phyloP scores from a whole-genome alignment of 108 stramenopile genomes.

The Cylindrotheca fusiformis region DNA sequence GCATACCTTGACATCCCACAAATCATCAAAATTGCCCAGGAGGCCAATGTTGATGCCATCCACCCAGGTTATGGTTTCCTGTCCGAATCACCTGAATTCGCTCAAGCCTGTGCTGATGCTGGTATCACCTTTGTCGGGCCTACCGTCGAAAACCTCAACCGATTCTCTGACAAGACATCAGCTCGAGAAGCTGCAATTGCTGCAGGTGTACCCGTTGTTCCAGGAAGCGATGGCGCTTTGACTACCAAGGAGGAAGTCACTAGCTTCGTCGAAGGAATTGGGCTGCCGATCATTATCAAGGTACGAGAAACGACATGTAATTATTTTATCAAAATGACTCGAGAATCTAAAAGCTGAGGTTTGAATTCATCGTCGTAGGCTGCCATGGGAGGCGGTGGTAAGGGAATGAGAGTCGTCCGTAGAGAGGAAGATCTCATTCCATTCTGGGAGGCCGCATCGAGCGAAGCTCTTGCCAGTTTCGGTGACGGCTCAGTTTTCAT shows the following conservation, averaged over 20 bases:
- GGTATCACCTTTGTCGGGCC: slow-evolving; percentile 90
- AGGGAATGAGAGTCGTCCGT: slow-evolving; percentile 90
- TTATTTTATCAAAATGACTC: too few species aligned
- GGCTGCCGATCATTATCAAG: slow-evolving; percentile 93
- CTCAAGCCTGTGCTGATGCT: slow-evolving; percentile 62
- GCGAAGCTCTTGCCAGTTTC: slow-evolving; percentile 76
- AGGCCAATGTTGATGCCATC: slow-evolving; percentile 83
- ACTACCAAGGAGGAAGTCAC: slow-evolving; percentile 38
- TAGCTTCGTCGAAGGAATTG: slow-evolving; percentile 61
- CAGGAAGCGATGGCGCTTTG: slow-evolving; percentile 70
- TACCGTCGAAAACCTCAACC: slow-evolving; percentile 70
- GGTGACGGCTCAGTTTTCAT: slow-evolving; percentile 84
- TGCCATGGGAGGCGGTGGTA: slow-evolving; percentile 89
- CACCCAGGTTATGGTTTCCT: slow-evolving; percentile 89
- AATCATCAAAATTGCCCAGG: slow-evolving; percentile 76
- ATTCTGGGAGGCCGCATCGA: slow-evolving; percentile 59
- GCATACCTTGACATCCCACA: slow-evolving; percentile 70
- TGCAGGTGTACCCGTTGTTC: slow-evolving; percentile 83
- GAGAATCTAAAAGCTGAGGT: too few species aligned
- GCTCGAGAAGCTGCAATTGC: slow-evolving; percentile 79
- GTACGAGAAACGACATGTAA: too few species aligned
- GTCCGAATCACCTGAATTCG: slow-evolving; percentile 76
- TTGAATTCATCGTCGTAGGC: too few species aligned
- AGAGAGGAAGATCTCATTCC: slow-evolving; percentile 57
- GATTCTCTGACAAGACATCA: slow-evolving; percentile 85